Evolutionary conservation across 352 stramenopile species (phyloP), one percentile per base, ranked within the genome.

Genomic region (Globisporangium echinulatum): DNA sequence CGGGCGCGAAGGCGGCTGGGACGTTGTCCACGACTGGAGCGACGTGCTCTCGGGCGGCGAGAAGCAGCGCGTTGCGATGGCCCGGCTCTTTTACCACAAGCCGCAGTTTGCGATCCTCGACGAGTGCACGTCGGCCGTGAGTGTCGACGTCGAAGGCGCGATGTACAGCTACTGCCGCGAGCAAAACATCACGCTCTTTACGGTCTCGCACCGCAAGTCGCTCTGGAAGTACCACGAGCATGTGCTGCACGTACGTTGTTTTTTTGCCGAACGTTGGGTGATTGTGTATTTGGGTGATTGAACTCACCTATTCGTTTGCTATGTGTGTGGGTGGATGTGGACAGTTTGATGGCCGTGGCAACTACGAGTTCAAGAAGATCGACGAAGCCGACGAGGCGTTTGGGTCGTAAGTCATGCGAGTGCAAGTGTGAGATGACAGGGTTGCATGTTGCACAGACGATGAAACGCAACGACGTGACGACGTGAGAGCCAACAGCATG

Each of bases 151-250:
- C 4, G 88, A 97, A 71, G 85, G 84, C 47, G 73, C 63, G 6
- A 93, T 97, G 76, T 97, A 97, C 78, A 79, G 68, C 52, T 71
- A 86, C 58, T 93, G 85, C 63, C 77, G 82, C 42, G 72, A 87
- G 57, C 84, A 94, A 54, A 88, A 89, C 71, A 97, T 97, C 66
- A 97, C 88, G 62, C 73, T 96, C 33, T 96, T 97, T 64, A 96
- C 88, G 3, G 88, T 97, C 42, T 96, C 86, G 58, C 88, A 97
- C 64, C 82, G 90, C 65, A 92, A 94, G 69, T 93, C 83, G 69
- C 63, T 97, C 10, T 96, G 87, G 87, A 83, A 79, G 60, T 94
- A 96, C 69, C 90, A 97, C 69, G 83, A 92, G 75, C 90, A 87
- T 65, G 79, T 90, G 17, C 75, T 92, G 53, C 72, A 74, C 66